Percentiles rank a stretch among this genome's conserved stretches.
Conservation (phyloP, 768 basidiomycete species). For the Sporobolomyces roseus region DNA sequence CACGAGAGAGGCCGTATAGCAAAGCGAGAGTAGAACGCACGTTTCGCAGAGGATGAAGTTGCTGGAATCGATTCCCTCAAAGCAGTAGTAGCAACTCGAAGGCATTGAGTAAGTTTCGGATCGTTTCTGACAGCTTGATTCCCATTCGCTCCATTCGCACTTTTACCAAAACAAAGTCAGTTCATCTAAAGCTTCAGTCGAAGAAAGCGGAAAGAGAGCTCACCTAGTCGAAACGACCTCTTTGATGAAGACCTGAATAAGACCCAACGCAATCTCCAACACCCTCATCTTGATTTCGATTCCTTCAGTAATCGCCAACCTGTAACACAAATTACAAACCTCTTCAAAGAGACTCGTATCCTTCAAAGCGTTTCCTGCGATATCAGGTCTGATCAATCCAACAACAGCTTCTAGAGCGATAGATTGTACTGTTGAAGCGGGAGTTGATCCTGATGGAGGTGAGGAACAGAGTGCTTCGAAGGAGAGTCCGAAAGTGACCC, state of each 20-base stretch:
- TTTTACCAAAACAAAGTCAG: not conserved
- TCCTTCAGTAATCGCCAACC: slow-evolving; percentile 81
- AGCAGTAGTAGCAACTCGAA: slow-evolving; percentile 76
- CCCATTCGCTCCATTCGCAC: slow-evolving; percentile 6
- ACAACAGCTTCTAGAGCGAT: slow-evolving; percentile 73
- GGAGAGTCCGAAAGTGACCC: slow-evolving; percentile 84
- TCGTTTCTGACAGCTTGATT: slow-evolving; percentile 16
- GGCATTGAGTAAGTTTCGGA: slow-evolving; percentile 60
- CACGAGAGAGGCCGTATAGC: not conserved
- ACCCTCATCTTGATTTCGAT: slow-evolving; percentile 68
- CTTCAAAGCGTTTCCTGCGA: slow-evolving; percentile 76
- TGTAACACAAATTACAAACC: slow-evolving; percentile 77
- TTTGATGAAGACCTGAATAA: slow-evolving; percentile 53
- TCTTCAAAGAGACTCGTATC: slow-evolving; percentile 76
- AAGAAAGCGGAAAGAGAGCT: not conserved
- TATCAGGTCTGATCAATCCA: slow-evolving; percentile 71
- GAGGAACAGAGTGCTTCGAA: slow-evolving; percentile 76
- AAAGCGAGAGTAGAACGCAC: slow-evolving; percentile 44
- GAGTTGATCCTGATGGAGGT: slow-evolving; percentile 51
- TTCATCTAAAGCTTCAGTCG: not conserved
- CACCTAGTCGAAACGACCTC: slow-evolving; percentile 18
- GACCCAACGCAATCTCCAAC: slow-evolving; percentile 62
- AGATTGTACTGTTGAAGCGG: slow-evolving; percentile 51
- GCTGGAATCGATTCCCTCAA: slow-evolving; percentile 65
- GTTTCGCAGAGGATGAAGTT: slow-evolving; percentile 6